Evolutionary conservation across 1,284 basidiomycete species (phyloP), one percentile per base, ranked within the genome.

Genomic region (Apiotrichum montevideense): DNA sequence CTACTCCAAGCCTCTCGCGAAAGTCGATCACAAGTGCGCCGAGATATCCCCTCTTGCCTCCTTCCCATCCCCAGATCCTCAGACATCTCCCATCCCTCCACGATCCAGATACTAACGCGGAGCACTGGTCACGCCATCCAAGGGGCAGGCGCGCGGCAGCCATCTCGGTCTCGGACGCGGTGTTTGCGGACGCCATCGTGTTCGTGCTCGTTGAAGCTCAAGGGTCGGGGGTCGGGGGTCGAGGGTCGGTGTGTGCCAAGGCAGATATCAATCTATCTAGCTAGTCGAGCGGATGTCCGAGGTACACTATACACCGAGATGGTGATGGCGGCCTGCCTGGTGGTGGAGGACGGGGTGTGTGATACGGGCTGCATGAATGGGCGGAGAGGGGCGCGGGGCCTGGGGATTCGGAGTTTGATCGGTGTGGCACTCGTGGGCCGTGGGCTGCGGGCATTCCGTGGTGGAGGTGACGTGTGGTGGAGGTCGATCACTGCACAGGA

Each of bases 91-190:
- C 21, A 21, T 21, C 21, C 21, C 21, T 44, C 29, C 32, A 9
- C 15, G 46, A 4, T 7, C 32, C 14, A 11, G 58, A 46, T 61
- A 84, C 87, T 70, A 74, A 95, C 92, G 90, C 84, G 66, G 91
- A 94, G 77, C 92, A 96, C 65, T 87, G 84, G 78, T 96, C 92
- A 69, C 92, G 81, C 85, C 88, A 96, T 10, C 82, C 87, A 8
- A 95, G 65, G 8, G 92, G 92, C 32, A 94, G 81, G 61, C 80
- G 81, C 59, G 87, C 81, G 6, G 83, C 81, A 75, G 89, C 88
- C 73, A 90, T 82, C 75, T 94, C 88, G 61, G 83, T 80, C 71
- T 91, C 87, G 39, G 90, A 90, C 51, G 92, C 91, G 54, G 86
- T 87, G 43, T 84, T 84, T 58, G 85, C 80, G 52, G 84, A 82